A percentile compares a stretch with the other conserved stretches of the same genome.
Conservation (phyloP, 106 monocot species). For the Dendrobium nobile region DNA sequence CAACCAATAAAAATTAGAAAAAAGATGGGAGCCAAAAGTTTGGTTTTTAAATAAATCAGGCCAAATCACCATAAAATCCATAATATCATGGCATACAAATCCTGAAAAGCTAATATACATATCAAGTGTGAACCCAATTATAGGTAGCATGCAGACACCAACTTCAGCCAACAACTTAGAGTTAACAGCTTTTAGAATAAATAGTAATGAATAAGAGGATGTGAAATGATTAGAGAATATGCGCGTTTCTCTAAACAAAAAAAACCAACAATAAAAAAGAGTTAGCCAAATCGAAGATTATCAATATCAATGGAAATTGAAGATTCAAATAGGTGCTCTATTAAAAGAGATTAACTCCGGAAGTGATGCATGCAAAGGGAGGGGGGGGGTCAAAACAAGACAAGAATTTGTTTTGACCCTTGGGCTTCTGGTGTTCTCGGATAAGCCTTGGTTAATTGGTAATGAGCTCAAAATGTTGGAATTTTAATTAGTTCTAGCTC, state of each 20-base stretch:
- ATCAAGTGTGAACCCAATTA: background rate
- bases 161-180: background rate
- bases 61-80: background rate
- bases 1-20: background rate
- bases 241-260: background rate
- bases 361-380: too few relatives aligned
- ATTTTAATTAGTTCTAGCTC: too few relatives aligned
- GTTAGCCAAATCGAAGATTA: too few relatives aligned
- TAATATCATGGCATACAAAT: background rate
- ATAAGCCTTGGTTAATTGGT: too few relatives aligned
- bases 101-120: background rate
- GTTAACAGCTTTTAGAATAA: background rate
- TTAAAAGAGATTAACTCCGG: too few relatives aligned
- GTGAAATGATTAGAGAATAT: background rate
- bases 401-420: too few relatives aligned
- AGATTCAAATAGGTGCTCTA: too few relatives aligned
- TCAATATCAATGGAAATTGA: too few relatives aligned
- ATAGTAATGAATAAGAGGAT: background rate
- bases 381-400: too few relatives aligned
- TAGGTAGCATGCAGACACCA: too few relatives aligned
- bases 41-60: background rate
- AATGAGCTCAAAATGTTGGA: too few relatives aligned
- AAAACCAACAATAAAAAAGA: background rate
- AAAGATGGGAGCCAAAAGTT: background rate
- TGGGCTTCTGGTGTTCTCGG: too few relatives aligned